Percentiles rank a stretch among this genome's conserved stretches.
phyloP scores from a whole-genome alignment of 768 basidiomycete genomes.

The Coprinellus micaceus region DNA sequence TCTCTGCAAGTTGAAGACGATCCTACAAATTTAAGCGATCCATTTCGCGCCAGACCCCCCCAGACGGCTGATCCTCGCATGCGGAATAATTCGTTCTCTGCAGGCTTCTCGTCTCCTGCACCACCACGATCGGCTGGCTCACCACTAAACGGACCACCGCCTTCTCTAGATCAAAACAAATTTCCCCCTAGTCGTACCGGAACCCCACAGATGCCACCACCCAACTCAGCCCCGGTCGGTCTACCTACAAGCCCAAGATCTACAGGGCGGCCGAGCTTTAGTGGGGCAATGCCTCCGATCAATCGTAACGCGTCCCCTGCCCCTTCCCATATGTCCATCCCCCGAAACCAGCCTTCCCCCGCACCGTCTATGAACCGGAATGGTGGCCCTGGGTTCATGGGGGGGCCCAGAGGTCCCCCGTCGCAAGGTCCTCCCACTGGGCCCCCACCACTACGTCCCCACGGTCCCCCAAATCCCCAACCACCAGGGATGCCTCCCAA shows the following conservation, averaged over 20 bases:
- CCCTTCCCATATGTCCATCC: conserved; percentile 11
- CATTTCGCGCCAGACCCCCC: conserved; percentile 1
- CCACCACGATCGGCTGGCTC: conserved; percentile 20
- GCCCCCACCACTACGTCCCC: conserved; percentile 3
- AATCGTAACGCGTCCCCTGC: conserved; percentile 7
- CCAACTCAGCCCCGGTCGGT: neutral
- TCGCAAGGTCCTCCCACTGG: neutral
- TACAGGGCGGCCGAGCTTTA: neutral
- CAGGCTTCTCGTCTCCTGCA: conserved; percentile 18
- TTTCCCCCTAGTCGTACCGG: conserved; percentile 5
- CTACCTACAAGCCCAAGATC: conserved; percentile 3
- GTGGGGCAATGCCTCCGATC: neutral
- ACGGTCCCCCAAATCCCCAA: conserved; percentile 5
- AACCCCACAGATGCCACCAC: conserved; percentile 3
- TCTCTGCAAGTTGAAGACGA: conserved; percentile 1
- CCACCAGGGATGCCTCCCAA: neutral
- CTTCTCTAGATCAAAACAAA: conserved; percentile 2
- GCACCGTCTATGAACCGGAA: conserved; percentile 5
- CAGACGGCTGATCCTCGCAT: neutral
- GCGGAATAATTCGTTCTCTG: conserved; percentile 10
- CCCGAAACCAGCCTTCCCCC: conserved; percentile 17
- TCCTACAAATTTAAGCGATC: conserved; percentile 12
- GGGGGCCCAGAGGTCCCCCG: neutral
- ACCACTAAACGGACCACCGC: neutral
- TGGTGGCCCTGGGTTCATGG: neutral